These are phyloP conservation scores for Brassica balearica DNA, from an alignment of 441 rosid genomes.

Conservation along the genomic window DNA sequence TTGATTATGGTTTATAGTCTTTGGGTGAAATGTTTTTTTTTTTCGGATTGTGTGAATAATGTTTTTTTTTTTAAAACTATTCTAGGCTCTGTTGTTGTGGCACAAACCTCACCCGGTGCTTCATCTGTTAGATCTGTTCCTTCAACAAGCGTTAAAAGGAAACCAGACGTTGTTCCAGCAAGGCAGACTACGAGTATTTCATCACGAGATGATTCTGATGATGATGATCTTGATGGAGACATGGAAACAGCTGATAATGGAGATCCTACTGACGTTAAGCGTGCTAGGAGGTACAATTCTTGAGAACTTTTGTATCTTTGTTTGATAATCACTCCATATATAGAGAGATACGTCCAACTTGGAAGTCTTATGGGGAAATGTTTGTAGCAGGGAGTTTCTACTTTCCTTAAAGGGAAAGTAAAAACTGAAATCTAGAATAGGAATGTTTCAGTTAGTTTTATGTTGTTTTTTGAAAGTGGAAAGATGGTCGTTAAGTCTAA, in stretches of 20 bases:
- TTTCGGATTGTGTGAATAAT: background rate
- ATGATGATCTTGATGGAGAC: conserved; percentile 92
- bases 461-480: background rate
- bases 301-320: background rate
- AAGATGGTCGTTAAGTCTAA: background rate
- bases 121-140: conserved; percentile 43
- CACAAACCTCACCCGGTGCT: conserved; percentile 52
- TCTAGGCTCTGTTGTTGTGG: conserved; percentile 37
- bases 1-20: background rate
- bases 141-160: conserved; percentile 51
- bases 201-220: conserved; percentile 93
- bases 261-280: conserved; percentile 75
- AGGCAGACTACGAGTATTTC: conserved; percentile 87
- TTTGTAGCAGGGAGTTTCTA: conserved; percentile 8
- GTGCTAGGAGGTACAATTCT: conserved; percentile 74
- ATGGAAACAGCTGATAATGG: conserved; percentile 66
- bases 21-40: conserved; percentile 6
- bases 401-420: background rate
- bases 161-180: conserved; percentile 52
- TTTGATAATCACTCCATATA: background rate
- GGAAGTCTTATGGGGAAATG: background rate
- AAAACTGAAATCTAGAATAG: background rate
- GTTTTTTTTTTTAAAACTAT: background rate
- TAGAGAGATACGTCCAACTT: background rate
- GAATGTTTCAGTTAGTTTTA: conserved; percentile 4